phyloP scores from a whole-genome alignment of 768 basidiomycete genomes.

The Hemileccinum rubropunctum region DNA sequence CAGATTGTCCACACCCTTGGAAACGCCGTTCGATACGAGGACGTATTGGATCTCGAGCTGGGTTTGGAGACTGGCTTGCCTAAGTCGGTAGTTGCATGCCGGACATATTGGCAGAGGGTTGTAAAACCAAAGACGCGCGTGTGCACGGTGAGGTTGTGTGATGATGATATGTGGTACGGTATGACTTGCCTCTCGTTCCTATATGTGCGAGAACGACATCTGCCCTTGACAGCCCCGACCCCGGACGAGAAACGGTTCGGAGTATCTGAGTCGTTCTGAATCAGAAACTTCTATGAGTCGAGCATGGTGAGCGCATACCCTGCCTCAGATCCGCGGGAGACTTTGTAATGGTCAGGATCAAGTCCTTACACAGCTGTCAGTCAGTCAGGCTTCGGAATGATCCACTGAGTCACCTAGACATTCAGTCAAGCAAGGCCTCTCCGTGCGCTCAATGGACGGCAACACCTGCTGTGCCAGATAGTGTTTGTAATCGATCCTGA shows the following conservation, averaged over 20 bases:
- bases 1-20: conserved; percentile 86
- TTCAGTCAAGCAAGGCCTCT: conserved; percentile 87
- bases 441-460: conserved; percentile 96
- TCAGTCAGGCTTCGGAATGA: neutral
- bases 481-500: conserved; percentile 87
- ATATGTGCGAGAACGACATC: conserved; percentile 55
- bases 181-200: conserved; percentile 52
- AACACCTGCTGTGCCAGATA: conserved; percentile 91
- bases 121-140: conserved; percentile 70
- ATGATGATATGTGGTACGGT: neutral
- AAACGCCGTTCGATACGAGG: conserved; percentile 78
- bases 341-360: conserved; percentile 56
- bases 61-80: conserved; percentile 61
- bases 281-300: conserved; percentile 90
- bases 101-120: conserved; percentile 64
- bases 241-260: conserved; percentile 64
- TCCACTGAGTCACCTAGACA: conserved; percentile 68
- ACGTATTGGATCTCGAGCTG: conserved; percentile 90
- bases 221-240: conserved; percentile 73
- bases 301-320: conserved; percentile 65
- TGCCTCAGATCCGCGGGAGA: conserved; percentile 49
- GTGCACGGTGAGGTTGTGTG: neutral
- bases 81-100: conserved; percentile 54
- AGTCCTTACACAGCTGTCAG: conserved; percentile 40
- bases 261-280: conserved; percentile 79